Evolutionary conservation across 2,329 filamentous ascomycete genomes (phyloP), one percentile per base, ranked within the genome.

Genomic region (Cercospora sojina): DNA sequence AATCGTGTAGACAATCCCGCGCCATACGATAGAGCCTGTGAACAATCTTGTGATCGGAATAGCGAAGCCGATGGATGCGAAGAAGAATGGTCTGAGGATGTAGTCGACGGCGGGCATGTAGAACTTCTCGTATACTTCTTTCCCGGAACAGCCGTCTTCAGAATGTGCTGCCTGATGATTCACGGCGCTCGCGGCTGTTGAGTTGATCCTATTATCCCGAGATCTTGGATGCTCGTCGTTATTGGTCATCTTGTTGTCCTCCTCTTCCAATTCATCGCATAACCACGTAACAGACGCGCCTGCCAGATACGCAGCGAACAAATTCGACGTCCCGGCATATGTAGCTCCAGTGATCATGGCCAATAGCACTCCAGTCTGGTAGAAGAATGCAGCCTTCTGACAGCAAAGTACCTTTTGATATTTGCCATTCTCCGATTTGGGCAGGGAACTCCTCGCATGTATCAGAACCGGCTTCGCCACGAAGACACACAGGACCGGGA

Each of bases 31-130:
- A 0, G 79, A 73, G 0, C 85, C 85, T 0, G 76, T 75, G 71
- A 93, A 94, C 82, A 95, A 87, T 5, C 86, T 79, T 0, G 84
- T 86, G 31, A 94, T 89, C 0, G 91, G 91, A 1, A 95, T 90
- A 0, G 91, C 89, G 74, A 94, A 93, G 0, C 91, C 91, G 38
- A 94, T 90, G 0, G 85, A 87, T 2, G 84, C 90, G 73, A 93
- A 93, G 78, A 93, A 93, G 65, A 92, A 84, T 0, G 91, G 90
- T 59, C 87, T 87, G 0, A 93, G 76, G 0, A 93, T 80, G 8
- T 80, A 80, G 2, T 85, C 74, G 0, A 84, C 78, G 0, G 81
- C 75, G 23, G 79, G 74, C 8, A 77, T 74, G 71, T 82, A 85
- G 72, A 83, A 85, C n/a, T 70, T 74, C 31, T 82, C 75, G 66